Evolutionary conservation across 371 early-diverging fungal genomes (phyloP).

Genomic region (Mucor sp.): DNA sequence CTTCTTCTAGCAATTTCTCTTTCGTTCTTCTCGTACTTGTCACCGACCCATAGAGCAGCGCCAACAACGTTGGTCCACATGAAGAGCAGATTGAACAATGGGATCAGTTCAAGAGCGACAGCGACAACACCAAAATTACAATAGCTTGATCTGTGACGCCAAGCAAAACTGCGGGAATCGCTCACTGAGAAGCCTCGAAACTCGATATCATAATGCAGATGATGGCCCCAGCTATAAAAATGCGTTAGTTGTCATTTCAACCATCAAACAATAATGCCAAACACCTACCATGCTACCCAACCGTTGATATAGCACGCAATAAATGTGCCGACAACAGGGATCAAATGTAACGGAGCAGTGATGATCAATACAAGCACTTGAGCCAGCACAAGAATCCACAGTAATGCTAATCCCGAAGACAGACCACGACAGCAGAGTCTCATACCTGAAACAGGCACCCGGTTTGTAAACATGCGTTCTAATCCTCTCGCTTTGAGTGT

Average conservation of each 20-base stretch:
- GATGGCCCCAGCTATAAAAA: constrained; percentile 48
- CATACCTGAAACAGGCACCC: constrained; percentile 34
- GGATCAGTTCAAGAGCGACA: constrained; percentile 65
- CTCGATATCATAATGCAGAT: constrained; percentile 59
- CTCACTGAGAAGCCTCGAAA: constrained; percentile 56
- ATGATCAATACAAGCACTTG: constrained; percentile 50
- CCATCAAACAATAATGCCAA: neutral
- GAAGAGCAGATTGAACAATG: constrained; percentile 68
- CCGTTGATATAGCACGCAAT: constrained; percentile 63
- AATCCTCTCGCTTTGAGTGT: constrained; percentile 53
- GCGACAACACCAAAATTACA: constrained; percentile 66
- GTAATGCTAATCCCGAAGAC: constrained; percentile 30
- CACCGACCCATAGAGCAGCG: constrained; percentile 74
- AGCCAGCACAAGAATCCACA: constrained; percentile 29
- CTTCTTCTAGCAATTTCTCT: constrained; percentile 16
- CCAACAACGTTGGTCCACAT: constrained; percentile 81
- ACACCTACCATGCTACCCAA: constrained; percentile 48
- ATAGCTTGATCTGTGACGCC: constrained; percentile 42
- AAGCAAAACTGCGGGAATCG: constrained; percentile 51
- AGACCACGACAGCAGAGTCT: constrained; percentile 47
- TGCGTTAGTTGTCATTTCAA: neutral
- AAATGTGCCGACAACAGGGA: constrained; percentile 61
- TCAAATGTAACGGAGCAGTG: constrained; percentile 61
- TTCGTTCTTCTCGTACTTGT: constrained; percentile 58
- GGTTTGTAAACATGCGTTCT: constrained; percentile 48